Conservation (phyloP, 768 basidiomycete genomes). For the Amanita exitialis region DNA sequence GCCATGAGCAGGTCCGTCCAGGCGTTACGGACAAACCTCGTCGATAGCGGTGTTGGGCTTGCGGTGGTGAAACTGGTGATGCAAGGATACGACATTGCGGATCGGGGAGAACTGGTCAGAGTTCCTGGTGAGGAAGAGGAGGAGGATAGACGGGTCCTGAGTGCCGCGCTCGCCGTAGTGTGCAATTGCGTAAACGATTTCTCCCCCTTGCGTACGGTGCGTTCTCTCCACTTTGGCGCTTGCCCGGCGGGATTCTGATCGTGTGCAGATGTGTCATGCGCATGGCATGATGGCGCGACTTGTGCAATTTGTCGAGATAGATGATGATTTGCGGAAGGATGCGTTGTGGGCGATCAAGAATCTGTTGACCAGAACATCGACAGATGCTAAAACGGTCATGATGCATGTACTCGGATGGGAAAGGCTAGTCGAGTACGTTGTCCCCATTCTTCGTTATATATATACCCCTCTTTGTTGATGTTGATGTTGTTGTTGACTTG, state of each 20-base stretch:
- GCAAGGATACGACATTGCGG: constrained; percentile 21
- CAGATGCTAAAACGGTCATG: constrained; percentile 52
- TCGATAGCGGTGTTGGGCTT: constrained; percentile 73
- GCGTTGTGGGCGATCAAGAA: constrained; percentile 88
- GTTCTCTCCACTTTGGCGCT: constrained; percentile 16
- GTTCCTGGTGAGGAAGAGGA: constrained; percentile 25
- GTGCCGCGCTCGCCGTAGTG: constrained; percentile 62
- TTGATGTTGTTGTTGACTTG: not conserved
- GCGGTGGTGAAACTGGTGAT: constrained; percentile 47
- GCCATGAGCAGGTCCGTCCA: constrained; percentile 72
- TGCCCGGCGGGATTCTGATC: not conserved
- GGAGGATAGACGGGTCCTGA: constrained; percentile 62
- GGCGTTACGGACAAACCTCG: constrained; percentile 74
- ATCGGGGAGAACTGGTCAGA: constrained; percentile 10
- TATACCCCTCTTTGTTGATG: not conserved
- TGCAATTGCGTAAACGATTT: constrained; percentile 86
- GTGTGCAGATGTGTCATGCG: constrained; percentile 47
- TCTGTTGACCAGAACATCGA: constrained; percentile 51
- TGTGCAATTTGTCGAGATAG: constrained; percentile 42
- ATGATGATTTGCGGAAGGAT: constrained; percentile 52
- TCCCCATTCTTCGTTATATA: not conserved
- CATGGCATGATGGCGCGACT: constrained; percentile 60
- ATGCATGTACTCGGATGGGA: constrained; percentile 66
- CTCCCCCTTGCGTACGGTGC: constrained; percentile 65
- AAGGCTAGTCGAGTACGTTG: constrained; percentile 42